phyloP scores from a whole-genome alignment of 148 eudicot species.

The Camellia lanceoleosa region DNA sequence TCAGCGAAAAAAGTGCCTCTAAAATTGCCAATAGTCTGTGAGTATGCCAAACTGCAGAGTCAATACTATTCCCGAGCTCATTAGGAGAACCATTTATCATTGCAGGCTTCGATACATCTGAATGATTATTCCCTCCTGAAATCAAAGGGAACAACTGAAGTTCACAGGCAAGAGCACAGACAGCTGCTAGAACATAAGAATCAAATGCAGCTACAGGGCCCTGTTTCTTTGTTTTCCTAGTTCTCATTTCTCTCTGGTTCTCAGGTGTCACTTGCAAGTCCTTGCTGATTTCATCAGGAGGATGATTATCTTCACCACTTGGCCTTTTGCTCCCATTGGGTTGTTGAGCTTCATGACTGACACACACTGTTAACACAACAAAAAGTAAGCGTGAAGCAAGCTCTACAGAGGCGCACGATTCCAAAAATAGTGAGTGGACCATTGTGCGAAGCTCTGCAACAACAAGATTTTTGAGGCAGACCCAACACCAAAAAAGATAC shows the following conservation, averaged over 20 bases:
- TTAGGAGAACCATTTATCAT: conserved; percentile 50
- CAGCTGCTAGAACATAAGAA: conserved; percentile 94
- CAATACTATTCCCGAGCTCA: conserved; percentile 56
- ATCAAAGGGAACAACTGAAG: conserved; percentile 86
- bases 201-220: conserved; percentile 97
- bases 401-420: conserved; percentile 82
- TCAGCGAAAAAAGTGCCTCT: conserved; percentile 84
- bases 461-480: conserved; percentile 92
- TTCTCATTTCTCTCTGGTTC: conserved; percentile 36
- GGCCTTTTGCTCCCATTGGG: conserved; percentile 57
- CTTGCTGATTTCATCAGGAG: conserved; percentile 24
- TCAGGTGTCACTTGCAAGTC: conserved; percentile 26
- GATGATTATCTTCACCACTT: conserved; percentile 38
- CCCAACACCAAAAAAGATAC: conserved; percentile 54
- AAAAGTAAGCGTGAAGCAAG: conserved; percentile 94
- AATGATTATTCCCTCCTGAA: conserved; percentile 42
- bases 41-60: conserved; percentile 84
- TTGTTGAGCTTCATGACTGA: conserved; percentile 91
- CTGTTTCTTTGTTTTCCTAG: conserved; percentile 58
- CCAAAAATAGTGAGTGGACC: conserved; percentile 93
- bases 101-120: conserved; percentile 41
- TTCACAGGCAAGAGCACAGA: conserved; percentile 96
- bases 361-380: conserved; percentile 89
- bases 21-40: conserved; percentile 79
- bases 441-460: conserved; percentile 99